Base-by-base conservation (phyloP, 208 protist species). In the Lotmaria passim region DNA sequence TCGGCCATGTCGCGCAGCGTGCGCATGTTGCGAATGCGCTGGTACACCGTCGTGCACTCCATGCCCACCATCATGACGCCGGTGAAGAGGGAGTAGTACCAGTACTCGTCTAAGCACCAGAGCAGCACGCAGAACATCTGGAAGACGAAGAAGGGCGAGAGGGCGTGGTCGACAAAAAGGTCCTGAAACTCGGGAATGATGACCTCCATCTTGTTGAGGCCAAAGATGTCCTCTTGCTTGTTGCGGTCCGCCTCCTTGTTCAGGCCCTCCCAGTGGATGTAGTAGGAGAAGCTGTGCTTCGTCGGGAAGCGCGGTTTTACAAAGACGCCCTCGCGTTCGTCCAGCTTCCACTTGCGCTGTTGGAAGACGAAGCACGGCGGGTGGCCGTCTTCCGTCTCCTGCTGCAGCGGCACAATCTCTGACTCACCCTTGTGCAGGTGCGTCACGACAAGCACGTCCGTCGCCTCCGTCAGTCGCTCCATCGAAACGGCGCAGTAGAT, bases 71-170 rank as follows among this genome's bases (percentile, higher is more conserved):
- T 93, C 97, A 99, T 98, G 46, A 97, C 75, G 17, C 98, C 96
- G 5, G 98, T 99, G 73, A 99, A 97, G 39, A 99, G 75, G 30
- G 97, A 98, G 78, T 98, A 99, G 77, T 99, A 98, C 90, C 94
- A 97, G 83, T 99, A 99, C 71, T 99, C 98, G 79, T 99, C 98
- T 7, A 98, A 77, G 78, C 90, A 96, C 97, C 96, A 98, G 7
- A 98, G 84, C 17, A 98, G 72, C 31, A 98, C 93, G 74, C 96
- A 98, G 72, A 98, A 98, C 85, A 99, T 96, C 83, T 99, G 98
- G 69, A 99, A 99, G 2, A 99, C 95, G 76, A 99, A 99, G 82
- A 99, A 99, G 15, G 98, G 98, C 7, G 96, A 92, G 21, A 98
- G 72, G 26, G 93, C 93, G 75, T 99, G 98, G 69, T 99, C 97